Conservation (phyloP, 495 filamentous ascomycete species). For the Penicillium paxilli region DNA sequence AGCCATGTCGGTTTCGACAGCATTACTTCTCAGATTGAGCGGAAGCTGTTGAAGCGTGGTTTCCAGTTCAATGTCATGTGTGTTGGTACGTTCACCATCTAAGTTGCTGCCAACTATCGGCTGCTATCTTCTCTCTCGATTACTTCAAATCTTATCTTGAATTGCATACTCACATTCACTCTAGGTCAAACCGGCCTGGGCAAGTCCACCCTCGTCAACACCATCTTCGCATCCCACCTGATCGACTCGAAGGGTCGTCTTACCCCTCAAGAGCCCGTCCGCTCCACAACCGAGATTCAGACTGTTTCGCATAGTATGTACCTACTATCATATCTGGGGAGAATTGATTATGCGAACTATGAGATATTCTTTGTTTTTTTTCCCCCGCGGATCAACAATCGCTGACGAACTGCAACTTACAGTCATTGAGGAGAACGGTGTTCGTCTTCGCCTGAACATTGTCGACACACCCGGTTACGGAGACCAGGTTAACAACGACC, state of each 20-base stretch:
- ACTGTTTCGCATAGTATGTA: slow-evolving; percentile 82
- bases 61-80: slow-evolving; percentile 99
- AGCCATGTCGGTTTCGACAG: slow-evolving; percentile 99
- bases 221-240: slow-evolving; percentile 99
- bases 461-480: slow-evolving; percentile 80
- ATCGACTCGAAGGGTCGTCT: slow-evolving; percentile 98
- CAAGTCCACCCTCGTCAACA: slow-evolving; percentile 99
- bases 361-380: too few species aligned
- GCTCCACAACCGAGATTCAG: slow-evolving; percentile 96
- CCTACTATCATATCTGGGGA: too few species aligned
- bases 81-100: slow-evolving; percentile 97
- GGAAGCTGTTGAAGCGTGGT: slow-evolving; percentile 98
- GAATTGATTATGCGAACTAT: background rate
- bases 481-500: slow-evolving; percentile 80
- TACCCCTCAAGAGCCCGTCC: slow-evolving; percentile 86
- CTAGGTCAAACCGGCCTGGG: slow-evolving; percentile 96
- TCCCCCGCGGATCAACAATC: background rate
- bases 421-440: slow-evolving; percentile 96
- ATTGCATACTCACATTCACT: slow-evolving; percentile 14
- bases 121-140: too few species aligned
- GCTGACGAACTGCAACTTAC: slow-evolving; percentile 22
- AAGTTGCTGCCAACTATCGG: too few species aligned
- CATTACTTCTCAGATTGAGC: slow-evolving; percentile 97
- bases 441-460: slow-evolving; percentile 76
- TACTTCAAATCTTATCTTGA: background rate